Evolutionary conservation across 306 rosid genomes (phyloP).

Genomic region (Lotus japonicus): DNA sequence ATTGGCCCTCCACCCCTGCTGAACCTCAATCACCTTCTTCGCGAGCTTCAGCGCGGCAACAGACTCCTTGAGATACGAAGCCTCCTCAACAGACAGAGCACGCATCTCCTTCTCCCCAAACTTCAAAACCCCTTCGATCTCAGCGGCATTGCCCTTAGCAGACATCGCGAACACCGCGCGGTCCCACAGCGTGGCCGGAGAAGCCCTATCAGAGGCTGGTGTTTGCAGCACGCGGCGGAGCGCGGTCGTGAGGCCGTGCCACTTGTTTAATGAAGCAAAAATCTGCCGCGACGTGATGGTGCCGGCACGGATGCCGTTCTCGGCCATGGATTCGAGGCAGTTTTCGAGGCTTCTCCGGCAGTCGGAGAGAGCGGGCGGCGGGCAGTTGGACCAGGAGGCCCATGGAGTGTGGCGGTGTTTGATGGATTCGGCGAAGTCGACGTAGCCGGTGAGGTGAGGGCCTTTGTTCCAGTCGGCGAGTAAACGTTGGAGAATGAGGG

Average conservation of each 20-base stretch:
- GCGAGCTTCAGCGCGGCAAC: slow-evolving; percentile 66
- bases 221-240: slow-evolving; percentile 41
- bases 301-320: slow-evolving; percentile 57
- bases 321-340: slow-evolving; percentile 79
- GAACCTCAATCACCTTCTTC: slow-evolving; percentile 59
- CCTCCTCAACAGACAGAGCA: slow-evolving; percentile 58
- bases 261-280: slow-evolving; percentile 55
- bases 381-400: slow-evolving; percentile 75
- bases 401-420: slow-evolving; percentile 61
- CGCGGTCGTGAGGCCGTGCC: slow-evolving; percentile 52
- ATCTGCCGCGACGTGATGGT: slow-evolving; percentile 64
- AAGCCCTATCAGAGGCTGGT: slow-evolving; percentile 18
- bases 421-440: slow-evolving; percentile 72
- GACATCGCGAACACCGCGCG: slow-evolving; percentile 51
- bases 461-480: slow-evolving; percentile 72
- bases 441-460: slow-evolving; percentile 86
- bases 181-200: slow-evolving; percentile 66
- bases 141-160: slow-evolving; percentile 41
- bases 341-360: slow-evolving; percentile 55
- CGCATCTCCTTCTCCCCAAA: slow-evolving; percentile 36
- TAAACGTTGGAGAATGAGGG: slow-evolving; percentile 80
- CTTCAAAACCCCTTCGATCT: slow-evolving; percentile 50
- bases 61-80: slow-evolving; percentile 66
- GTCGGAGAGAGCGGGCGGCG: slow-evolving; percentile 43
- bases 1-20: slow-evolving; percentile 63